Conservation (phyloP, 495 filamentous ascomycete species). For the Thozetella sp. region DNA sequence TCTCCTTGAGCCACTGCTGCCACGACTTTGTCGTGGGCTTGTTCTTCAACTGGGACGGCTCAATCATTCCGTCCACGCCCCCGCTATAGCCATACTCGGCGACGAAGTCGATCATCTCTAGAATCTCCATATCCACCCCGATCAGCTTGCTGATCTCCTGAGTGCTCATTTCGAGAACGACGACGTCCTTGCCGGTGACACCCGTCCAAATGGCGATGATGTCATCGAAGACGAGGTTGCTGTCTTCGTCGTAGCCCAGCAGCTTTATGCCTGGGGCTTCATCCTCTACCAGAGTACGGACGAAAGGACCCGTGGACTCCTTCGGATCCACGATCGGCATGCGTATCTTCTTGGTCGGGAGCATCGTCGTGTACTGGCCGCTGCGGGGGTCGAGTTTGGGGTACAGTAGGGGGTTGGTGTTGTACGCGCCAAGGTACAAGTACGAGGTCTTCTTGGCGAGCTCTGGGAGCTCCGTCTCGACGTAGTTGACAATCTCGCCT, state of each 20-base stretch:
- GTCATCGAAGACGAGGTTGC: constrained; percentile 28
- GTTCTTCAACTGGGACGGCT: constrained; percentile 32
- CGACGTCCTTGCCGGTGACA: constrained; percentile 29
- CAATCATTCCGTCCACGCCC: constrained; percentile 30
- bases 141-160: constrained; percentile 32
- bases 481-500: constrained; percentile 35
- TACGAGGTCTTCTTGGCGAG: constrained; percentile 20
- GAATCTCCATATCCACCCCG: constrained; percentile 36
- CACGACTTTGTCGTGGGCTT: constrained; percentile 24
- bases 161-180: constrained; percentile 22
- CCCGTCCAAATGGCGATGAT: constrained; percentile 30
- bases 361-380: constrained; percentile 23
- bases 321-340: constrained; percentile 40
- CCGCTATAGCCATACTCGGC: constrained; percentile 42
- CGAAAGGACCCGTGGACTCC: constrained; percentile 39
- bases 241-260: constrained; percentile 36
- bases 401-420: constrained; percentile 21
- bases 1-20: constrained; percentile 32
- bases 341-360: constrained; percentile 22
- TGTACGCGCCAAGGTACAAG: constrained; percentile 26
- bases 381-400: constrained; percentile 25
- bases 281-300: constrained; percentile 40
- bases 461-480: constrained; percentile 22
- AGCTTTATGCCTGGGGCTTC: constrained; percentile 37
- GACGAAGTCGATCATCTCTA: constrained; percentile 30